These are phyloP conservation scores for Fusarium praegraminearum DNA, from an alignment of 2,329 filamentous ascomycete species.

Conservation along the genomic window DNA sequence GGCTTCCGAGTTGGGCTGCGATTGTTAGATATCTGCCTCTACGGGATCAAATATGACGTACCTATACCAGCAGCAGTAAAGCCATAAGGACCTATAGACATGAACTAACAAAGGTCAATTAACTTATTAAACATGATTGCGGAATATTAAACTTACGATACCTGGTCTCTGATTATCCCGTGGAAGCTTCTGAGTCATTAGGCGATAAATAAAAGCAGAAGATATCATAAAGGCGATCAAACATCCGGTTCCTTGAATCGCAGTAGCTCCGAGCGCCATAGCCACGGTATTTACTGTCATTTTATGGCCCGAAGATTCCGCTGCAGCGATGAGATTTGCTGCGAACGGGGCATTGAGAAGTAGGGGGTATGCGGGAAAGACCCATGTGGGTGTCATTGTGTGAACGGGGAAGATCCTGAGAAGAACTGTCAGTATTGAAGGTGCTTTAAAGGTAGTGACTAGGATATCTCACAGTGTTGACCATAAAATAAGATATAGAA, in stretches of 20 bases:
- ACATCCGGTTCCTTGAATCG: conserved; percentile 67
- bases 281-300: conserved; percentile 56
- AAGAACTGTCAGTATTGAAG: background rate
- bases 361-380: conserved; percentile 86
- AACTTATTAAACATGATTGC: background rate
- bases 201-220: conserved; percentile 83
- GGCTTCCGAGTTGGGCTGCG: conserved; percentile 59
- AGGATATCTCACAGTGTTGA: conserved; percentile 62
- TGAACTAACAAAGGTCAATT: conserved; percentile 65
- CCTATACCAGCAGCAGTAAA: conserved; percentile 63
- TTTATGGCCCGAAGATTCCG: conserved; percentile 42
- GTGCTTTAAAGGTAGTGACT: background rate
- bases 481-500: conserved; percentile 81
- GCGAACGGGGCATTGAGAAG: conserved; percentile 82
- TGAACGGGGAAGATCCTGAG: conserved; percentile 72
- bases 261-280: conserved; percentile 62
- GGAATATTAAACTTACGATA: conserved; percentile 61
- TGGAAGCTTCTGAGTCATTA: conserved; percentile 90
- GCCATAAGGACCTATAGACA: conserved; percentile 81
- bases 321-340: conserved; percentile 64
- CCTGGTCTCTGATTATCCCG: conserved; percentile 80
- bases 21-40: conserved; percentile 17
- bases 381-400: conserved; percentile 89
- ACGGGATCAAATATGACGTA: background rate
- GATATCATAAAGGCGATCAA: conserved; percentile 81